phyloP scores from a whole-genome alignment of 495 filamentous ascomycete species.

The Penicillium coprophilum region DNA sequence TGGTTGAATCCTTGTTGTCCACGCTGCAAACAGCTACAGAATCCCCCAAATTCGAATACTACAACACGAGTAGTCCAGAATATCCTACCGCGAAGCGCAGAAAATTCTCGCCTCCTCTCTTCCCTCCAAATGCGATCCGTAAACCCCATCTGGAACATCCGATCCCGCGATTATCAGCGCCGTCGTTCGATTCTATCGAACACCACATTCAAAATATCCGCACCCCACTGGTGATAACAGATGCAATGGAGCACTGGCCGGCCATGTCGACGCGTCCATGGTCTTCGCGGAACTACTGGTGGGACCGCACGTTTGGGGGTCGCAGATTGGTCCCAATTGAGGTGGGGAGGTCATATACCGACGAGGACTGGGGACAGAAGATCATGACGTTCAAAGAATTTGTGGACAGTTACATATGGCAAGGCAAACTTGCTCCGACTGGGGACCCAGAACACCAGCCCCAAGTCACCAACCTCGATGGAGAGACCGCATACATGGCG shows the following conservation, averaged over 20 bases:
- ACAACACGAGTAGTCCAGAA: neutral
- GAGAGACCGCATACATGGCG: slow-evolving; percentile 72
- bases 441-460: neutral
- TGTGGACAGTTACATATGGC: slow-evolving; percentile 57
- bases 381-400: slow-evolving; percentile 78
- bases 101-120: slow-evolving; percentile 38
- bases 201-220: slow-evolving; percentile 52
- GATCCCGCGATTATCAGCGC: slow-evolving; percentile 36
- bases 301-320: slow-evolving; percentile 72
- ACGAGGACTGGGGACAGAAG: slow-evolving; percentile 80
- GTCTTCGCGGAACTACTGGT: slow-evolving; percentile 71
- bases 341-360: slow-evolving; percentile 85
- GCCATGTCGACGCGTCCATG: slow-evolving; percentile 69
- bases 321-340: slow-evolving; percentile 84
- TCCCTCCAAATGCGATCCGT: slow-evolving; percentile 39
- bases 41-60: neutral
- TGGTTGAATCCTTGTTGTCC: slow-evolving; percentile 51
- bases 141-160: slow-evolving; percentile 37
- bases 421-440: slow-evolving; percentile 10
- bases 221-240: slow-evolving; percentile 70
- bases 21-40: slow-evolving; percentile 31
- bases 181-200: slow-evolving; percentile 65
- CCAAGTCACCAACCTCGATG: slow-evolving; percentile 15
- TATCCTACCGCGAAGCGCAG: slow-evolving; percentile 28
- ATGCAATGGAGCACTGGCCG: slow-evolving; percentile 70